Evolutionary conservation across 1,139 yeast genomes (phyloP), one percentile per base, ranked within the genome.

Genomic region (Pichia sp.): DNA sequence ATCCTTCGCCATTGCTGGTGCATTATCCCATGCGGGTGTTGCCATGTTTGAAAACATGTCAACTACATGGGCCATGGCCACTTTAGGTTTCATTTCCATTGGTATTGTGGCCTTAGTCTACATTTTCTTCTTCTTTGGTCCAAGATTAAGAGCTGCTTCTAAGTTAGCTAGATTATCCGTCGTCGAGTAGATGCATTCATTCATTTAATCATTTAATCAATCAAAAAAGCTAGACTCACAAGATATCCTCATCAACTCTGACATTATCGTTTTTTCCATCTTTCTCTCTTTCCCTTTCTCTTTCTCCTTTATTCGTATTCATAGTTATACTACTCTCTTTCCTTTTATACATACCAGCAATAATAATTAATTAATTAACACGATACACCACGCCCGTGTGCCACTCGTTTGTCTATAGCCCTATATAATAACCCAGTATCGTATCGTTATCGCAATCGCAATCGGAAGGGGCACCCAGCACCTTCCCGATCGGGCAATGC

Each of bases 1-100:
- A 44, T 72, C 81, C 55, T 76, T 79, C 32, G 67, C 73, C 15
- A 75, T 76, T 60, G 81, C 79, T 37, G 81, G 76, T 39, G 74
- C 70, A 6, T 71, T 76, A 65, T 76, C 81, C 36, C 71, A 76
- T 49, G 67, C 66, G 28, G 77, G 80, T 47, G 68, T 71, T 52
- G 81, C 76, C 54, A 75, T 76, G 80, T 75, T 76, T 56, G 68
- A 60, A 8, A 67, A 69, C 54, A 67, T 76, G 75, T 61, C 70
- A 27, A 71, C 76, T 46, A 68, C 68, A 51, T 76, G 77, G 76
- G 81, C 76, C 18, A 57, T 68, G 40, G 76, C 79, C 2, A 68
- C 75, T 47, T 67, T 76, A 52, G 81, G 77, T 7, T 71, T 74
- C 57, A 62, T 76, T 48, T 69, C 76, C 7, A 54, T 69, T 18